A percentile compares a stretch with the other conserved stretches of the same genome.
These are phyloP conservation scores for Deuterostichococcus epilithicus DNA, from an alignment of 139 green algal species.

Conservation along the genomic window DNA sequence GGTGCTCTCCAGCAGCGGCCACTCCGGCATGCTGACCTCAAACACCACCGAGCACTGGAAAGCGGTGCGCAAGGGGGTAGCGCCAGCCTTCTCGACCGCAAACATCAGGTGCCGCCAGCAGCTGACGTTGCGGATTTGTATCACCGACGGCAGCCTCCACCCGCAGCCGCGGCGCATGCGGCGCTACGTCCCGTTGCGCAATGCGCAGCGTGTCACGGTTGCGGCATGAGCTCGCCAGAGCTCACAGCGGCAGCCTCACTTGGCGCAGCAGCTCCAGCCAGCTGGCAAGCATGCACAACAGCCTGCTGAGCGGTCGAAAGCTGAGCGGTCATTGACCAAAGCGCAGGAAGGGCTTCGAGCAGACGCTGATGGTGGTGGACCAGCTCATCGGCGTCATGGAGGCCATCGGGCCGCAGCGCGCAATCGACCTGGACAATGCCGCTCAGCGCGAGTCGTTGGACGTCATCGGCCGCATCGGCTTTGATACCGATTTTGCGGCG, in stretches of 20 bases:
- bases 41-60: conserved; percentile 6
- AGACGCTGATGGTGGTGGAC: background rate
- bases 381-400: background rate
- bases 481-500: background rate
- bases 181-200: too few relatives aligned
- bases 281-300: too few relatives aligned
- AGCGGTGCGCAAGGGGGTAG: conserved; percentile 6
- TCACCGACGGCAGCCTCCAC: background rate
- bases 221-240: too few relatives aligned
- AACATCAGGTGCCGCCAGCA: background rate
- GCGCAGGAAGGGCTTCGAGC: conserved; percentile 3
- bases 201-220: too few relatives aligned
- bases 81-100: conserved; percentile 1
- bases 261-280: too few relatives aligned
- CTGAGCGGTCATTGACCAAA: too few relatives aligned
- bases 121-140: background rate
- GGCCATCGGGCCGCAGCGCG: background rate
- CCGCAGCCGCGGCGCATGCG: too few relatives aligned
- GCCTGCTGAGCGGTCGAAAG: too few relatives aligned
- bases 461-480: conserved; percentile 7
- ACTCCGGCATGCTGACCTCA: conserved; percentile 7
- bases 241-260: too few relatives aligned
- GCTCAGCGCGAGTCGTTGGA: conserved; percentile 12
- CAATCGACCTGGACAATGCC: conserved; percentile 7
- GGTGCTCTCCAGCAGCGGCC: background rate